Base-by-base conservation (phyloP, 73 alveolate genomes). In the Blepharisma stoltei region DNA sequence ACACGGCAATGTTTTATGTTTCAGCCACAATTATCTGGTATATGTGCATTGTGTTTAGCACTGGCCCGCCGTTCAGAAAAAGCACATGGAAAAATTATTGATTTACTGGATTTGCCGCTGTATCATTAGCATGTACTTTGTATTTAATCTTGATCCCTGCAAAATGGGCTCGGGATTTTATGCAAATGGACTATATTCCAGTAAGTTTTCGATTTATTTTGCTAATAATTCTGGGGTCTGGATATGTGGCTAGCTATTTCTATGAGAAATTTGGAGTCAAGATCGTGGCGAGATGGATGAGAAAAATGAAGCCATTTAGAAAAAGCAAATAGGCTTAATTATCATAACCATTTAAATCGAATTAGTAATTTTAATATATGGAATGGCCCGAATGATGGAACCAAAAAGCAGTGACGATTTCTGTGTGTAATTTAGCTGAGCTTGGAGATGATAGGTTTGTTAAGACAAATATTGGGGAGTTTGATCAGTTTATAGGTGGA, bases 11-110 rank as follows among this genome's bases (percentile, higher is more conserved):
- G 41, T 32, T 32, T 32, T 32, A 32, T 3, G 41, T 32, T 32
- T 32, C 41, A 32, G 41, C 41, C 3, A 3, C 41, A 32, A 32
- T 32, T 32, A 32, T 32, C 41, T 32, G 41, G 41, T 32, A 32
- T 32, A 32, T 32, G 41, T 32, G 67, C 21, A 69, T 69, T 38
- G 79, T 69, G 14, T 69, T 69, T 25, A 69, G 45, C 45, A 69
- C 45, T 69, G 79, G 79, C 11, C 67, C 79, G 0, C 79, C 79
- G 1, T 69, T 18, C 45, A 18, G 79, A 25, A 44, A 43, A 43
- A 53, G 20, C 21, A 44, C 79, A 14, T n/a, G 11, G 9, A 43
- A 5, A 69, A 69, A 69, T 43, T 69, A 18, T 46, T 44, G 55
- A 53, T 69, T 69, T 69, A 69, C 73, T 18, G 73, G 48, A 14